Base-by-base conservation (phyloP, 2,329 filamentous ascomycete species). In the Fusarium praegraminearum region DNA sequence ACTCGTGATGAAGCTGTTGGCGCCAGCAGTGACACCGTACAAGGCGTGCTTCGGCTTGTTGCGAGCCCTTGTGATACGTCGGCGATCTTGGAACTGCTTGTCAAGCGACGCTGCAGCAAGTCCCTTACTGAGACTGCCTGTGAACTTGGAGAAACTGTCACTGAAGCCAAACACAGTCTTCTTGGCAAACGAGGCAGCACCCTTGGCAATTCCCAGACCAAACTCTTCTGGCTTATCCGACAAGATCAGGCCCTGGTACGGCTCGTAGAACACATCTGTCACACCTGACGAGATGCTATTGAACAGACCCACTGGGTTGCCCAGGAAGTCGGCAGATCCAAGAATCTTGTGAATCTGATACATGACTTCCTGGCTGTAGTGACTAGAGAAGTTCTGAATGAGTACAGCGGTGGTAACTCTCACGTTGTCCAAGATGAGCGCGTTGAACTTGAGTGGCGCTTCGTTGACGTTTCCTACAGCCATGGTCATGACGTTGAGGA, bases 401-500 rank as follows among this genome's bases (percentile, higher is more conserved):
- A 99, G 85, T 2, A 97, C 89, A 7, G 91, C 90, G 10, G 94
- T 90, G 1, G 96, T 97, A 7, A 99, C 92, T 30, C 96, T 90
- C 45, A 96, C 94, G 74, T 99, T 99, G 80, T 99, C 96, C 26
- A 99, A 83, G 83, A 99, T 92, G 26, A 99, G 84, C 1, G 96
- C 93, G 69, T 98, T 99, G 77, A 99, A 89, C 49, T 93, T 90
- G 55, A 99, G 90, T 0, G 96, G 97, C 9, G 96, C 96, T 80
- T 99, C 97, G 75, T 99, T 99, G 83, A 99, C 93, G 75, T 99
- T 99, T 69, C 96, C 96, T 75, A 99, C 96, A 16, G 96, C 97
- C 96, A 99, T 99, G 1, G 97, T 98, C 84, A 99, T 90, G 72
- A 98, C 93, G 76, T 99, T 98, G 79, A 98, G 90, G 78, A 98